Base-by-base conservation (phyloP, 164 flowering plant species). In the Platanus orientalis region DNA sequence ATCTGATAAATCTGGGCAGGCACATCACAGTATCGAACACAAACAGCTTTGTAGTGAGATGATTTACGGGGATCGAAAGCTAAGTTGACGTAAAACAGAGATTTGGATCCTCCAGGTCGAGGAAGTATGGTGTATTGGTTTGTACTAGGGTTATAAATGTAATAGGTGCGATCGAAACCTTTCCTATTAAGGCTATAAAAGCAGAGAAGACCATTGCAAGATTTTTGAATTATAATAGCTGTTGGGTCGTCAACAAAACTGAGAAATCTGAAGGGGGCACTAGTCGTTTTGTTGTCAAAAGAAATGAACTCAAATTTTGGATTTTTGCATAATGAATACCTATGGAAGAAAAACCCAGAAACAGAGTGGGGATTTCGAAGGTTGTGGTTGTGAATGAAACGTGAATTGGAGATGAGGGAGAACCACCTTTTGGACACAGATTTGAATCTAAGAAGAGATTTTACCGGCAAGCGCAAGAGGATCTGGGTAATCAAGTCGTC, bases 181-280 rank as follows among this genome's bases (percentile, higher is more conserved):
- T 11, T 36, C 32, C 2, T 10, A 19, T 47, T 58, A 17, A 13
- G 39, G 47, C 40, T 21, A 44, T 30, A 7, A 21, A 57, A 59
- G 13, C 45, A 54, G 14, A 69, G 42, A 0, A 69, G 49, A 20
- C 73, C 68, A 32, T 69, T 64, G 58, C 73, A 64, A 44, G 69
- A 70, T 21, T 62, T 57, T 7, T 50, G 4, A 23, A 62, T 34
- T 25, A 24, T 3, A n/a, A 51, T 51, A 51, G 11, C 21, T 24
- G 6, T n/a, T 5, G 13, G 20, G 9, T 42, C 62, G 3, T 26
- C 9, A 1, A 26, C 26, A 24, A 58, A 58, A 24, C 20, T 58
- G 21, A 58, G 49, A 25, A 21, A 39, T 42, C 7, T 17, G 29
- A 40, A 40, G 11, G 61, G 50, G 13, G 19, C 50, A 42, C 11